Evolutionary conservation across 371 early-diverging fungal species (phyloP), one percentile per base, ranked within the genome.

Genomic region (Mortierella sp.): DNA sequence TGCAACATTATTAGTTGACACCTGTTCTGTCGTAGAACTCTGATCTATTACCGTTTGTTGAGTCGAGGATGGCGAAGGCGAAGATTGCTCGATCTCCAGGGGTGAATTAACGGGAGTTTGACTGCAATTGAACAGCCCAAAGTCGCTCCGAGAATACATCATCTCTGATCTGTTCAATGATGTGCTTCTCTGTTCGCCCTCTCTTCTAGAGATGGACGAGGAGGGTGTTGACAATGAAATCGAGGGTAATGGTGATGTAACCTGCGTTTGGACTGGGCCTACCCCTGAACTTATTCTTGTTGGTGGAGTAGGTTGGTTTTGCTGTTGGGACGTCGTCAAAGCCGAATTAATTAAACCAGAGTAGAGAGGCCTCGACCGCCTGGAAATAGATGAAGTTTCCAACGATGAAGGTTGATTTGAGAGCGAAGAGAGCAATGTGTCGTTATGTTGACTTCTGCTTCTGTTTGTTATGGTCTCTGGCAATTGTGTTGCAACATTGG

Each of bases 271-370:
- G 24, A 40, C n/a, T 10, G 59, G 58, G 67, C 59, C 67, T 58
- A 47, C 59, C 67, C 67, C 67, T 67, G 67, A 67, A 67, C 59
- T 48, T 67, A 67, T 19, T 67, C 47, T 45, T 55, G 57, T 28
- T 11, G 28, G 4, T 28, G 24, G 5, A 16, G 3, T 10, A 21
- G 28, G 21, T 22, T 55, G 57, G 4, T 28, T 9, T 28, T 55
- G 57, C 22, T 28, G 57, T 28, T 55, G 57, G 38, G n/a, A 11
- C 21, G n/a, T 36, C 16, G 33, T 58, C 67, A 59, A 59, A 47
- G 47, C 48, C 48, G 48, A 48, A 36, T 58, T 41, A 67, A 32
- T 48, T 48, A 32, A 40, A 24, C 28, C 13, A 43, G 13, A n/a
- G 19, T 22, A 47, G 16, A 11, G 19, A 0, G 10, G 21, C n/a